A percentile compares a stretch with the other conserved stretches of the same genome.
These are phyloP conservation scores for Xenosphaeropsis pyriputrescens DNA, from an alignment of 2,329 filamentous ascomycete genomes.

Conservation along the genomic window DNA sequence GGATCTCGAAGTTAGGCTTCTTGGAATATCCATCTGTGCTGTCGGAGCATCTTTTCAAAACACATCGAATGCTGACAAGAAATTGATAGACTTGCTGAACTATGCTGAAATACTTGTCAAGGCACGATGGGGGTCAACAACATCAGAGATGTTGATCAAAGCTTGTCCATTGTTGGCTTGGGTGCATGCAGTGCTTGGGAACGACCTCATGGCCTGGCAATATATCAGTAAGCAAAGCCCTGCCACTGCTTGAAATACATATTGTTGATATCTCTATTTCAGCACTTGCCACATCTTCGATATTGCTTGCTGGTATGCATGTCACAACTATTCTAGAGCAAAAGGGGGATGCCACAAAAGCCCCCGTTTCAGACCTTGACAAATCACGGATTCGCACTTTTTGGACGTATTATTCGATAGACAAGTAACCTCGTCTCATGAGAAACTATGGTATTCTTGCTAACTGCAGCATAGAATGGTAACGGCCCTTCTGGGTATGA, in stretches of 20 bases:
- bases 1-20: too few relatives aligned
- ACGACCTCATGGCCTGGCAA: slow-evolving; percentile 3
- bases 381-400: slow-evolving; percentile 4
- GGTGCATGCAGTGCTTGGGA: slow-evolving; percentile 3
- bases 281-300: too few relatives aligned
- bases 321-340: too few relatives aligned
- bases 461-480: slow-evolving; percentile 2
- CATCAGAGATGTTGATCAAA: slow-evolving; percentile 1
- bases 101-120: slow-evolving; percentile 1
- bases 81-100: neutral
- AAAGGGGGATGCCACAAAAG: too few relatives aligned
- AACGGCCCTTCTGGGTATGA: slow-evolving; percentile 6
- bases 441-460: neutral
- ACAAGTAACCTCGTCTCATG: slow-evolving; percentile 1
- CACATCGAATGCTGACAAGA: neutral
- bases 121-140: slow-evolving; percentile 1
- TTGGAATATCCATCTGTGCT: neutral
- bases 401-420: slow-evolving; percentile 8
- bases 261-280: too few relatives aligned
- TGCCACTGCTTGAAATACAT: too few relatives aligned
- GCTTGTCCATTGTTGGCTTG: slow-evolving; percentile 3
- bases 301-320: too few relatives aligned
- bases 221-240: slow-evolving; percentile 2
- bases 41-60: slow-evolving; percentile 2
- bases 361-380: too few relatives aligned